These are phyloP conservation scores for Pestalotiopsis sp. DNA, from an alignment of 2,329 filamentous ascomycete genomes.

Conservation along the genomic window DNA sequence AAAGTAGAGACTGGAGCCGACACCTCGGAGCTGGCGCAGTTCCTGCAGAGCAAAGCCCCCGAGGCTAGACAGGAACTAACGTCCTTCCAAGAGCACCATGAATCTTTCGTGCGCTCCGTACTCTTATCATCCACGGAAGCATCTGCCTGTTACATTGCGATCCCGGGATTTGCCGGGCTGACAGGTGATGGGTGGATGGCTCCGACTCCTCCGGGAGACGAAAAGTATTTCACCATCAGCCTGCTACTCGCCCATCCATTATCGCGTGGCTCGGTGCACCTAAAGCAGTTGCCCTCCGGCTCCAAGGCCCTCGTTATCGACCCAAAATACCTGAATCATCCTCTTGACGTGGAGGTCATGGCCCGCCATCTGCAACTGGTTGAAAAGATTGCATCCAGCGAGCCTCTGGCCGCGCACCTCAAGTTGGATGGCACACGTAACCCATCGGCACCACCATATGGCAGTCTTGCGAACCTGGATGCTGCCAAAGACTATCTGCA, in stretches of 20 bases:
- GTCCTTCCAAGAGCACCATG: background rate
- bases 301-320: too few relatives aligned
- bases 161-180: background rate
- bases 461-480: background rate
- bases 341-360: too few relatives aligned
- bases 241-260: too few relatives aligned
- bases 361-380: too few relatives aligned
- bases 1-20: conserved; percentile 17
- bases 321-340: too few relatives aligned
- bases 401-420: background rate
- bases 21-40: conserved; percentile 30
- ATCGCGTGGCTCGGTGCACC: too few relatives aligned
- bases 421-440: background rate
- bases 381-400: too few relatives aligned
- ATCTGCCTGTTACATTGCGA: background rate
- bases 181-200: background rate
- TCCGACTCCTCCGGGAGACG: background rate
- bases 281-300: too few relatives aligned
- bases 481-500: background rate
- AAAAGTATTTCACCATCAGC: background rate
- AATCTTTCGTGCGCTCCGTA: conserved; percentile 6
- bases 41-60: background rate
- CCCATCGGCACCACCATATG: too few relatives aligned
- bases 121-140: background rate
- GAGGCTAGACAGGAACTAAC: background rate